These are phyloP conservation scores for Citeromyces hawaiiensis DNA, from an alignment of 1,139 yeast genomes.

Conservation along the genomic window DNA sequence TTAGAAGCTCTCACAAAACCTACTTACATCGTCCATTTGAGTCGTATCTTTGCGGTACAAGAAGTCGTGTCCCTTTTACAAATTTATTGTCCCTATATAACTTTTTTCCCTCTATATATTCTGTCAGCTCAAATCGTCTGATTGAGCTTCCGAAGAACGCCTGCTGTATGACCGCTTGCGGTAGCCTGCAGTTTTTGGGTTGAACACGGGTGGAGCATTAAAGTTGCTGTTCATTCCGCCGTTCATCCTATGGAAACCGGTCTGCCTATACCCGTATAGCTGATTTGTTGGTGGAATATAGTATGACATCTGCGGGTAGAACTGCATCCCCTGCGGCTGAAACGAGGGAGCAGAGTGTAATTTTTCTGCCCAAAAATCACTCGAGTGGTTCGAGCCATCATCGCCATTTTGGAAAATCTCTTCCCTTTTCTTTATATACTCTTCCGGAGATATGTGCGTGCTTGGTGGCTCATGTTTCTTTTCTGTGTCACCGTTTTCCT, in stretches of 20 bases:
- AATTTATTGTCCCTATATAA: background rate
- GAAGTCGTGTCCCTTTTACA: background rate
- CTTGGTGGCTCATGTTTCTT: conserved; percentile 1
- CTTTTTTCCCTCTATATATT: background rate
- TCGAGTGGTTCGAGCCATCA: background rate
- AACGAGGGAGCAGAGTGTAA: background rate
- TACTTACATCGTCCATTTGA: conserved; percentile 8
- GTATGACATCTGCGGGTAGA: background rate
- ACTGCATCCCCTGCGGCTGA: background rate
- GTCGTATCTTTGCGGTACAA: background rate
- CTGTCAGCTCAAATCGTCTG: background rate
- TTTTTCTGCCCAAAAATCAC: background rate
- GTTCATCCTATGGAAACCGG: background rate
- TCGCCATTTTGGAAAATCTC: conserved; percentile 21
- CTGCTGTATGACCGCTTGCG: background rate
- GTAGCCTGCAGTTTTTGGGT: background rate
- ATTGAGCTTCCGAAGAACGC: background rate
- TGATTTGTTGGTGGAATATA: background rate
- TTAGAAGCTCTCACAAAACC: background rate
- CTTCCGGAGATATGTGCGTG: background rate
- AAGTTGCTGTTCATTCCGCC: background rate
- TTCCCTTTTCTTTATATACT: conserved; percentile 28
- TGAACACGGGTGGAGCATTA: background rate
- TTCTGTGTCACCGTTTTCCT: conserved; percentile 3
- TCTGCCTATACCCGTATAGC: background rate